A percentile compares a stretch with the other conserved stretches of the same genome.
phyloP scores from a whole-genome alignment of 495 filamentous ascomycete species.

The Penicillium arizonense region DNA sequence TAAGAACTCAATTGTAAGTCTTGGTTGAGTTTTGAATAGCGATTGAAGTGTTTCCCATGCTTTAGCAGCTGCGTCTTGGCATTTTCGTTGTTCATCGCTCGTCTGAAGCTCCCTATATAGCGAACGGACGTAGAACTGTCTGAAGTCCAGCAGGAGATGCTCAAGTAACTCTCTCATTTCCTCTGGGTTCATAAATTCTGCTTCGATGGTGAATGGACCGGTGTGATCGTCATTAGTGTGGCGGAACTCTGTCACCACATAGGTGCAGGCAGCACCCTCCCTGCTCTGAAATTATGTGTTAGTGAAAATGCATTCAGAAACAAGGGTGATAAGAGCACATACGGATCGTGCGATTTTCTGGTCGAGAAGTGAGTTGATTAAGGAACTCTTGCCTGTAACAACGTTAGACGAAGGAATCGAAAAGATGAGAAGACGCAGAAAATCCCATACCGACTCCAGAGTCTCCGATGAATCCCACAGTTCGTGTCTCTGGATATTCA shows the following conservation, averaged over 20 bases:
- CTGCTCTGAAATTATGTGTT: constrained; percentile 17
- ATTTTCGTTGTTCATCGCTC: constrained; percentile 9
- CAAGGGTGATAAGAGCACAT: neutral
- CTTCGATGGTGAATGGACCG: constrained; percentile 24
- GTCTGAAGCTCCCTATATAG: constrained; percentile 10
- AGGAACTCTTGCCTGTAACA: constrained; percentile 28
- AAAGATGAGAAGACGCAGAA: neutral
- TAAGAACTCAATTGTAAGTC: constrained; percentile 20
- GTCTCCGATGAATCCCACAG: constrained; percentile 23
- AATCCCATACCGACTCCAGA: constrained; percentile 15
- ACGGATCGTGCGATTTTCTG: constrained; percentile 27
- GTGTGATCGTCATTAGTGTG: constrained; percentile 16
- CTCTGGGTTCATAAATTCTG: constrained; percentile 22
- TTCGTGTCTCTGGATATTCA: constrained; percentile 21
- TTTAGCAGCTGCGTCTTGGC: constrained; percentile 2
- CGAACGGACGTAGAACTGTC: constrained; percentile 15
- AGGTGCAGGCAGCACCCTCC: constrained; percentile 30
- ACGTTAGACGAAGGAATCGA: neutral
- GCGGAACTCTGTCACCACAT: constrained; percentile 33
- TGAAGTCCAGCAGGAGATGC: constrained; percentile 21
- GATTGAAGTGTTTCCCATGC: constrained; percentile 21
- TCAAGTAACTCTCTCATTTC: constrained; percentile 24
- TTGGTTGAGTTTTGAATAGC: constrained; percentile 18
- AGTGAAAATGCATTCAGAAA: neutral
- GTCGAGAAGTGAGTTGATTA: constrained; percentile 35